Evolutionary conservation across 2,329 filamentous ascomycete species (phyloP).

Genomic region (Biscogniauxia mediterranea): DNA sequence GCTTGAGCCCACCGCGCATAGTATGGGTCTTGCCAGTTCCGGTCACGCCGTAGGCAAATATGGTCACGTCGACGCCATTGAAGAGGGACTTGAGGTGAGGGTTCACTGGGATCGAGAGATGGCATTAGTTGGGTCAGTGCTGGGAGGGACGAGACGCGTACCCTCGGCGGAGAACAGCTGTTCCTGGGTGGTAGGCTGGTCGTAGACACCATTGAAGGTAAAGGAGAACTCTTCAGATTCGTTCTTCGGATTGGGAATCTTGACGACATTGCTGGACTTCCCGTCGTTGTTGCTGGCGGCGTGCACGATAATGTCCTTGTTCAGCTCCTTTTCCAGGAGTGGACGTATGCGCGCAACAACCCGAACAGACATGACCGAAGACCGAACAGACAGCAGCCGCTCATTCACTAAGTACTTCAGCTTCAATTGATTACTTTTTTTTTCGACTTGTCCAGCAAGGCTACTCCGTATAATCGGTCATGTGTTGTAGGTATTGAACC

Average conservation of each 20-base stretch:
- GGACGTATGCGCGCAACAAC: constrained; percentile 91
- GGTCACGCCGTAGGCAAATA: constrained; percentile 92
- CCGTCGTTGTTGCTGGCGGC: constrained; percentile 62
- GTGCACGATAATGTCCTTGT: constrained; percentile 82
- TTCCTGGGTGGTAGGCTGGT: constrained; percentile 76
- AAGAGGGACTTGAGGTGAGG: constrained; percentile 91
- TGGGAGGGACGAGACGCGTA: constrained; percentile 39
- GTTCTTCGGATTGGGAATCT: constrained; percentile 93
- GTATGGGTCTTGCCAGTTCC: constrained; percentile 95
- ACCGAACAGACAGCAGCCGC: neutral
- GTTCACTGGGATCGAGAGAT: constrained; percentile 57
- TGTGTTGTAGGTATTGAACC: too few species aligned
- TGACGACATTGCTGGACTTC: constrained; percentile 66
- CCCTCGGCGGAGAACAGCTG: constrained; percentile 87
- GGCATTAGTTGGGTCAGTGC: constrained; percentile 9
- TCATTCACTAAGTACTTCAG: neutral
- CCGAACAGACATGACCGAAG: constrained; percentile 61
- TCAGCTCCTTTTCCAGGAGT: constrained; percentile 78
- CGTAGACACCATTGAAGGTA: constrained; percentile 91
- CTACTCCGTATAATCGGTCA: neutral
- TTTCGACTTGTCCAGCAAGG: neutral
- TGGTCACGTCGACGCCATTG: constrained; percentile 80
- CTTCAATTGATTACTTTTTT: neutral
- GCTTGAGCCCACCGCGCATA: constrained; percentile 85
- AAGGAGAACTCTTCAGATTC: constrained; percentile 89